Percentiles rank a stretch among this genome's conserved stretches.
phyloP scores from a whole-genome alignment of 2,329 filamentous ascomycete genomes.

The Tolypocladium sp. region DNA sequence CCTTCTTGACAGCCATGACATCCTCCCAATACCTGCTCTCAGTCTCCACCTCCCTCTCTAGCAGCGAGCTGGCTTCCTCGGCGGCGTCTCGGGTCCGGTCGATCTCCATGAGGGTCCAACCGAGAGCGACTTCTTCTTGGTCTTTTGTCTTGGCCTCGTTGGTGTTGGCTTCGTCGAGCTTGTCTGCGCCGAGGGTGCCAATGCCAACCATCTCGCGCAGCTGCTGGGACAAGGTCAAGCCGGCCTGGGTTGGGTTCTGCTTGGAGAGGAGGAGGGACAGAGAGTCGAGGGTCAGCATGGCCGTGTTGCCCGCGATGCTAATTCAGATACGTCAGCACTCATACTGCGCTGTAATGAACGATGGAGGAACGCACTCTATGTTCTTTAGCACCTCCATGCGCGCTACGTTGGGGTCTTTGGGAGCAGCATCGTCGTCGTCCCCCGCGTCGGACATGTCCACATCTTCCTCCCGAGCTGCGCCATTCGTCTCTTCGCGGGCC shows the following conservation, averaged over 20 bases:
- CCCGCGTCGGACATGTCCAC: slow-evolving; percentile 37
- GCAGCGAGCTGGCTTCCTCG: slow-evolving; percentile 57
- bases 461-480: slow-evolving; percentile 34
- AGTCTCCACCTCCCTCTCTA: slow-evolving; percentile 67
- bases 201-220: slow-evolving; percentile 64
- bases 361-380: slow-evolving; percentile 31
- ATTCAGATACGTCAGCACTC: not conserved
- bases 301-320: slow-evolving; percentile 39
- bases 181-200: slow-evolving; percentile 63
- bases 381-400: slow-evolving; percentile 48
- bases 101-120: slow-evolving; percentile 73
- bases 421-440: slow-evolving; percentile 33
- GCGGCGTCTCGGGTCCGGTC: slow-evolving; percentile 67
- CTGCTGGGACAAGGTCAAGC: slow-evolving; percentile 58
- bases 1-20: slow-evolving; percentile 69
- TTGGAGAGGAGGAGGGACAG: slow-evolving; percentile 79
- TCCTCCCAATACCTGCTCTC: slow-evolving; percentile 89
- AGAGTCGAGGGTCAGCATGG: slow-evolving; percentile 68
- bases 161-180: slow-evolving; percentile 51
- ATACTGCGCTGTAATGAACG: not conserved
- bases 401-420: slow-evolving; percentile 37
- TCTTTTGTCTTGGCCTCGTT: slow-evolving; percentile 46
- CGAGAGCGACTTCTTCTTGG: slow-evolving; percentile 48
- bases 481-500: slow-evolving; percentile 29
- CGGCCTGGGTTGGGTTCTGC: slow-evolving; percentile 61